Evolutionary conservation across 2,329 filamentous ascomycete genomes (phyloP).

Genomic region (Akanthomyces uredinophilus): DNA sequence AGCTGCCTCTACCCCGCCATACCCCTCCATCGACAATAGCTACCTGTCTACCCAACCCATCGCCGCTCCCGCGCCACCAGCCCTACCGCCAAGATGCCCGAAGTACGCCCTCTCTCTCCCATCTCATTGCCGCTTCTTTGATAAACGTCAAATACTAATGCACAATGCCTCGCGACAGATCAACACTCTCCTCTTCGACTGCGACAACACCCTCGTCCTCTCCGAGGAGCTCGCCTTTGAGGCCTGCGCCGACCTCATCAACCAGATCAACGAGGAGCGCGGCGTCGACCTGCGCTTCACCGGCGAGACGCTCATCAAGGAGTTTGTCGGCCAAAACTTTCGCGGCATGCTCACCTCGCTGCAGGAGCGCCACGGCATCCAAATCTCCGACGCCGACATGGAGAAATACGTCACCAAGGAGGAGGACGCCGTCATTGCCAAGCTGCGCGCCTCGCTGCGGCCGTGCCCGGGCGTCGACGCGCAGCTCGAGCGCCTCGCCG

Average conservation of each 20-base stretch:
- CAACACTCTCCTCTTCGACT: constrained; percentile 69
- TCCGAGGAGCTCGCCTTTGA: constrained; percentile 89
- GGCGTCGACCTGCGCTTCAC: constrained; percentile 65
- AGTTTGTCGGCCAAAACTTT: constrained; percentile 94
- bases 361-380: constrained; percentile 70
- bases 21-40: not conserved
- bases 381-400: constrained; percentile 61
- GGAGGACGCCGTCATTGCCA: constrained; percentile 77
- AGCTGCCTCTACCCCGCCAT: not conserved
- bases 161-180: constrained; percentile 34
- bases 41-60: too few species aligned
- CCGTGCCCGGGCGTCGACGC: constrained; percentile 65
- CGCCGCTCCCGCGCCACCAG: not conserved
- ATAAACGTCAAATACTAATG: not conserved
- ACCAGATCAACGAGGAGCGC: constrained; percentile 70
- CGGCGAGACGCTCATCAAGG: constrained; percentile 68
- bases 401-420: constrained; percentile 71
- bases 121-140: not conserved
- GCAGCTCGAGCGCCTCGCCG: constrained; percentile 59
- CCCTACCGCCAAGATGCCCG: constrained; percentile 11
- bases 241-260: constrained; percentile 83
- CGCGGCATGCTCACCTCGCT: constrained; percentile 81
- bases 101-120: not conserved
- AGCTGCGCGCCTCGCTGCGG: constrained; percentile 62
- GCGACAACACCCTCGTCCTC: constrained; percentile 88